Conservation (phyloP, 371 early-diverging fungal species). For the Funneliformis caledonium region DNA sequence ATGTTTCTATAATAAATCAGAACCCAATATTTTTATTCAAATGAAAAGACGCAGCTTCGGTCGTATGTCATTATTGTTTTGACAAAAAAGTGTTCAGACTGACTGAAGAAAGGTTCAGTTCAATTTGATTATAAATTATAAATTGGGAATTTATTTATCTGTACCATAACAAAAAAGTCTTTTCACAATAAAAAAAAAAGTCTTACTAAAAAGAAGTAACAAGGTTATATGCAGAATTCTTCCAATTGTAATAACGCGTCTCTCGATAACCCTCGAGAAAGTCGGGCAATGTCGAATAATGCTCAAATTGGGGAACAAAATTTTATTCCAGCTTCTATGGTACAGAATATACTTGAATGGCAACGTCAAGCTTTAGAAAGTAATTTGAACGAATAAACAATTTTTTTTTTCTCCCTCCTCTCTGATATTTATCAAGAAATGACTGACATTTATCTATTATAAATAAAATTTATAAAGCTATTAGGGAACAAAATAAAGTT, state of each 20-base stretch:
- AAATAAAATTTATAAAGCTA: not conserved
- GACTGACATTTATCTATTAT: too few species aligned
- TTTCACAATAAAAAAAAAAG: too few species aligned
- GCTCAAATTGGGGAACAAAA: not conserved
- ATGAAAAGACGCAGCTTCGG: not conserved
- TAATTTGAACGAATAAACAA: not conserved
- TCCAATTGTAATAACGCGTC: not conserved
- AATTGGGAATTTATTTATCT: not conserved
- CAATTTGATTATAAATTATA: not conserved
- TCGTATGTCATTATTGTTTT: not conserved
- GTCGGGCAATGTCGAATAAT: not conserved
- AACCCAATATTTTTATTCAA: not conserved
- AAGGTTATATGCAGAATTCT: not conserved
- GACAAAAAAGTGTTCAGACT: not conserved
- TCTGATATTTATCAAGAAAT: not conserved
- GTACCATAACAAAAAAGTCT: not conserved
- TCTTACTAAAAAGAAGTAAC: too few species aligned
- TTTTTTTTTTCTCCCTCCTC: not conserved
- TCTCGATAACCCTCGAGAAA: not conserved
- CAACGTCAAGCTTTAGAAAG: conserved; percentile 24
- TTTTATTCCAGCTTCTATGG: conserved; percentile 8
- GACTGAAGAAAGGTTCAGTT: not conserved
- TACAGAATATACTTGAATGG: conserved; percentile 21
- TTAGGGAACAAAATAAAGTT: conserved; percentile 1
- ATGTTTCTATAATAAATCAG: not conserved